Conservation (phyloP, 2,329 filamentous ascomycete genomes). For the Epichloe bromicola region DNA sequence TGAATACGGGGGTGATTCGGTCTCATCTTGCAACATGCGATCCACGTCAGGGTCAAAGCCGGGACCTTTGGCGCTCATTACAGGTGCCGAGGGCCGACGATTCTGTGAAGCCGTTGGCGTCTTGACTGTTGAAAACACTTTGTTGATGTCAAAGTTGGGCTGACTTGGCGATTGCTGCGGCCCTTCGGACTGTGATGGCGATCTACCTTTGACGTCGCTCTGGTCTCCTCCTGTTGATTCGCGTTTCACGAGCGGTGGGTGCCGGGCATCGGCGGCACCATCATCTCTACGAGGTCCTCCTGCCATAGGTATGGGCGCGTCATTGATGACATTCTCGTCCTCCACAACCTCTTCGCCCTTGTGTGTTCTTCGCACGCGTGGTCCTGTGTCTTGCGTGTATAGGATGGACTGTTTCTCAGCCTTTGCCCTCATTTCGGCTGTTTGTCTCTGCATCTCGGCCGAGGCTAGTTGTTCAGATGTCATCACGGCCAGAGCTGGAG, state of each 20-base stretch:
- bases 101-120: constrained; percentile 48
- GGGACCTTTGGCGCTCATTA: constrained; percentile 36
- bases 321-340: constrained; percentile 44
- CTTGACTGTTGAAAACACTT: constrained; percentile 71
- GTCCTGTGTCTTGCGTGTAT: constrained; percentile 55
- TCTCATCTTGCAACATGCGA: constrained; percentile 69
- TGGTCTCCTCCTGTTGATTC: constrained; percentile 20
- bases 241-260: constrained; percentile 19
- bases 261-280: constrained; percentile 4
- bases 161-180: constrained; percentile 40
- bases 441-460: constrained; percentile 71
- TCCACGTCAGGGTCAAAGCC: constrained; percentile 83
- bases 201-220: constrained; percentile 17
- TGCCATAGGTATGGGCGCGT: constrained; percentile 19
- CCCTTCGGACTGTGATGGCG: constrained; percentile 28
- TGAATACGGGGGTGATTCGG: constrained; percentile 70
- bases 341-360: constrained; percentile 90
- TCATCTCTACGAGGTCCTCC: constrained; percentile 9
- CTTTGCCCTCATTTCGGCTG: constrained; percentile 62
- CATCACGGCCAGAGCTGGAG: constrained; percentile 77
- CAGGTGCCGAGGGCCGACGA: constrained; percentile 35
- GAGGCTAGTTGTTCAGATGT: constrained; percentile 81
- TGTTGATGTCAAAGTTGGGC: constrained; percentile 67
- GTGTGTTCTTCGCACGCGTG: constrained; percentile 77
- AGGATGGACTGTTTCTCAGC: constrained; percentile 77